Conservation (phyloP, 1,284 basidiomycete species). For the Pseudozyma sp. region DNA sequence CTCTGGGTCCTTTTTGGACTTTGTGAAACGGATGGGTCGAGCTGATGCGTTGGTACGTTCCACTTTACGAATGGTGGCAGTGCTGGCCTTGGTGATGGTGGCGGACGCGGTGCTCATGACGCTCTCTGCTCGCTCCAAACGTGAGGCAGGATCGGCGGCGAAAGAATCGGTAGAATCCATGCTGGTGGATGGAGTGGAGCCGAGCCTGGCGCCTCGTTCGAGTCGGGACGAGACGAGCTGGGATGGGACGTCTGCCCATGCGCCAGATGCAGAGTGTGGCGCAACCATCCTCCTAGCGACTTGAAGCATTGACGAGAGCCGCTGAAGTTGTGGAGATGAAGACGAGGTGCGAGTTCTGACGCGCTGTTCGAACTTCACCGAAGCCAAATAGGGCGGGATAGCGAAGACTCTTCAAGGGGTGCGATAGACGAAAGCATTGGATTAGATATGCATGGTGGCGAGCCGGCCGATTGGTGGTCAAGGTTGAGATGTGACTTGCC, state of each 20-base stretch:
- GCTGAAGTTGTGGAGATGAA: too few species aligned
- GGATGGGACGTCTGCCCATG: constrained; percentile 32
- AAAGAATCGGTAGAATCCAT: constrained; percentile 16
- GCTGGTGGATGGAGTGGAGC: constrained; percentile 23
- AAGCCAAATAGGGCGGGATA: not conserved
- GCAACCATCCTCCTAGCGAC: constrained; percentile 27
- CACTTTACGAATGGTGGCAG: constrained; percentile 40
- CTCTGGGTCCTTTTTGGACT: constrained; percentile 17
- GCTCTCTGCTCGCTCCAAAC: constrained; percentile 39
- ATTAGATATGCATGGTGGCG: constrained; percentile 1
- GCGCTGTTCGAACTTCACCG: too few species aligned
- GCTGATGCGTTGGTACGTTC: constrained; percentile 22
- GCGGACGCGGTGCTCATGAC: constrained; percentile 38
- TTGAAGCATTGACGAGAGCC: constrained; percentile 17
- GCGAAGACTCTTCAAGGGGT: not conserved
- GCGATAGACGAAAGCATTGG: not conserved
- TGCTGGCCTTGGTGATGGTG: constrained; percentile 44
- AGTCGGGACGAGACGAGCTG: constrained; percentile 44
- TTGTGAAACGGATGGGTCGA: constrained; percentile 31
- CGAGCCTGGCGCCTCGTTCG: constrained; percentile 32
- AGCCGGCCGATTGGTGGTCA: not conserved
- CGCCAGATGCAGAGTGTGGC: constrained; percentile 7
- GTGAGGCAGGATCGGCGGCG: not conserved
- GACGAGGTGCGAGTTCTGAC: too few species aligned
- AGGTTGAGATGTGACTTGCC: not conserved